Conservation (phyloP, 495 filamentous ascomycete genomes). For the Annulohypoxylon bovei region DNA sequence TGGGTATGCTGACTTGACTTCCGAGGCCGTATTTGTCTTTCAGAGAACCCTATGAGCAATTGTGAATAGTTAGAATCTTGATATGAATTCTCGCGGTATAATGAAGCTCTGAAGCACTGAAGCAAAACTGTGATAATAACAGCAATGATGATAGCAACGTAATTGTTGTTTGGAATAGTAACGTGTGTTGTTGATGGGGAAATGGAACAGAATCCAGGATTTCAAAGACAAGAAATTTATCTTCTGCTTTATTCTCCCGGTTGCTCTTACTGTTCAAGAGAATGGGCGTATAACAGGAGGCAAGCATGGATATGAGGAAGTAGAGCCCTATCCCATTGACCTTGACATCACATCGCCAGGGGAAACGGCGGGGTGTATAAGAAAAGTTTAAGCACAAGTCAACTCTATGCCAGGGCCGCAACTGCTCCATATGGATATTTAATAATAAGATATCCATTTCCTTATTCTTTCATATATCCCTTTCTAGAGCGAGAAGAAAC, state of each 20-base stretch:
- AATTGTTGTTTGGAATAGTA: slow-evolving; percentile 7
- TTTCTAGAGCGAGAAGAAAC: no score
- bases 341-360: neutral
- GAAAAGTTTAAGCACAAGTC: neutral
- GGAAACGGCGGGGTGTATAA: slow-evolving; percentile 5
- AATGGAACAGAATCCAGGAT: neutral
- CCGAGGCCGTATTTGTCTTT: neutral
- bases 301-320: neutral
- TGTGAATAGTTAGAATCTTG: neutral
- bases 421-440: neutral
- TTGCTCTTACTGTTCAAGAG: neutral
- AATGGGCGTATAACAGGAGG: slow-evolving; percentile 2
- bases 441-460: neutral
- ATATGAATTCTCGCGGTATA: slow-evolving; percentile 21
- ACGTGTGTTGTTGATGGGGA: slow-evolving; percentile 20
- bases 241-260: neutral
- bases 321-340: neutral
- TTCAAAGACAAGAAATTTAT: neutral
- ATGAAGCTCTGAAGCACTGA: slow-evolving; percentile 6
- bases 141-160: slow-evolving; percentile 14
- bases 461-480: neutral
- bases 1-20: slow-evolving; percentile 1
- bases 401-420: neutral
- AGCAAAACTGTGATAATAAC: slow-evolving; percentile 11
- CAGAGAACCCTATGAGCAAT: neutral